These are phyloP conservation scores for Hawksworthiomyces lignivorus DNA, from an alignment of 2,329 filamentous ascomycete genomes.

Conservation along the genomic window DNA sequence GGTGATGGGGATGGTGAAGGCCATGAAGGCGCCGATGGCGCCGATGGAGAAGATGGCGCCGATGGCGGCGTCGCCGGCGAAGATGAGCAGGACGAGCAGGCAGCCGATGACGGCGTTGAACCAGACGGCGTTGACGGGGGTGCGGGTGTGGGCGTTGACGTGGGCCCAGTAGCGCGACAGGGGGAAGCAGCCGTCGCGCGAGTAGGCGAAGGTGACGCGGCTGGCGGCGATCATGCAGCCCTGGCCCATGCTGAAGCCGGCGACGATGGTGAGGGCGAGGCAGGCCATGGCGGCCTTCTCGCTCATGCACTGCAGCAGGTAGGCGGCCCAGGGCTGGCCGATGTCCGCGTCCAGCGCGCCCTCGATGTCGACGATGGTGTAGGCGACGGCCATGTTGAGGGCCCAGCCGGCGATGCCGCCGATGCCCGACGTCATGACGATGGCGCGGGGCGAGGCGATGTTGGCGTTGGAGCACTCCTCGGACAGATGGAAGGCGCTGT, in stretches of 20 bases:
- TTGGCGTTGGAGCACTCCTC: conserved; percentile 70
- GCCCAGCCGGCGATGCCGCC: conserved; percentile 65
- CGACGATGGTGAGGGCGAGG: conserved; percentile 58
- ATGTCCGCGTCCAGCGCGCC: conserved; percentile 51
- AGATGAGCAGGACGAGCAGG: conserved; percentile 54
- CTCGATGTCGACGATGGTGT: conserved; percentile 59
- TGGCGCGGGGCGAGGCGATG: conserved; percentile 62
- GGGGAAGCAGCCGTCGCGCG: conserved; percentile 64
- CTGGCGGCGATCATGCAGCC: conserved; percentile 61
- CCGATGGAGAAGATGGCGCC: conserved; percentile 64
- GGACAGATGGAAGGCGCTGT: conserved; percentile 63
- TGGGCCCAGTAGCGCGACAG: conserved; percentile 48
- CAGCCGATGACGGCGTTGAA: conserved; percentile 55
- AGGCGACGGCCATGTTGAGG: conserved; percentile 65
- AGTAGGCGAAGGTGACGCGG: conserved; percentile 65
- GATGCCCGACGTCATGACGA: conserved; percentile 59
- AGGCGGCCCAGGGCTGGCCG: conserved; percentile 64
- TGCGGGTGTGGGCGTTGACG: conserved; percentile 53
- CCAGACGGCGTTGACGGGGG: conserved; percentile 65
- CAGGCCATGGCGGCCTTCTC: conserved; percentile 54
- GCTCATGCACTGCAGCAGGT: conserved; percentile 57
- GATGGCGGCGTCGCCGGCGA: conserved; percentile 54
- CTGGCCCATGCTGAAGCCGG: conserved; percentile 65
- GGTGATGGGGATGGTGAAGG: conserved; percentile 51
- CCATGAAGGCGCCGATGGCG: conserved; percentile 59